Conservation (phyloP, 495 filamentous ascomycete species). For the Aspergillus affinis region DNA sequence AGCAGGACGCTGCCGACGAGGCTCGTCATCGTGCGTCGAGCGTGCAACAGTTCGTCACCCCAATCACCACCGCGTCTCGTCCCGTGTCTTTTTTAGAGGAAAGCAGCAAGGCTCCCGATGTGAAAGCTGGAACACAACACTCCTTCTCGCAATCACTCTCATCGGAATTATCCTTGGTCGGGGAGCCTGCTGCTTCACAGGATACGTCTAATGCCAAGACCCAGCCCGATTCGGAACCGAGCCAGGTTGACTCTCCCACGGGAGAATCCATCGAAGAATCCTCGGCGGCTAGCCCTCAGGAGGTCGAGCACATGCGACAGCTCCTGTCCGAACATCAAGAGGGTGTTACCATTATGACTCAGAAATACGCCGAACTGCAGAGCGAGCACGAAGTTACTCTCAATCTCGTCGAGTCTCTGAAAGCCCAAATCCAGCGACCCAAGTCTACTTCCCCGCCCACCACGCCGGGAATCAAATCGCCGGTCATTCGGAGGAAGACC, state of each 20-base stretch:
- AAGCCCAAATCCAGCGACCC: slow-evolving; percentile 76
- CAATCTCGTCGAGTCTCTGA: slow-evolving; percentile 83
- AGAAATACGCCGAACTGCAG: slow-evolving; percentile 79
- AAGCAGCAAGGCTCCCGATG: slow-evolving; percentile 64
- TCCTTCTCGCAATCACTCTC: slow-evolving; percentile 94
- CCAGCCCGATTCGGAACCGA: slow-evolving; percentile 26
- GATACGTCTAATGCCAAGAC: slow-evolving; percentile 56
- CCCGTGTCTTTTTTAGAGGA: slow-evolving; percentile 94
- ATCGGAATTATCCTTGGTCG: slow-evolving; percentile 92
- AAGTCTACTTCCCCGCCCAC: slow-evolving; percentile 67
- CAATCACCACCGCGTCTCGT: slow-evolving; percentile 58
- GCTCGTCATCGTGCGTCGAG: slow-evolving; percentile 59
- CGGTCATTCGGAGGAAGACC: slow-evolving; percentile 85
- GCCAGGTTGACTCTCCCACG: slow-evolving; percentile 14
- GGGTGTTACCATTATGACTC: slow-evolving; percentile 64
- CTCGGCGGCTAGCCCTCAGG: slow-evolving; percentile 45
- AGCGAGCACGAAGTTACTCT: slow-evolving; percentile 77
- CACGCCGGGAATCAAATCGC: slow-evolving; percentile 48
- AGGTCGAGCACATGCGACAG: slow-evolving; percentile 69
- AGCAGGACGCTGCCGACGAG: slow-evolving; percentile 82
- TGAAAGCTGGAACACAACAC: slow-evolving; percentile 73
- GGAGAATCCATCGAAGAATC: slow-evolving; percentile 17
- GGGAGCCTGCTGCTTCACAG: slow-evolving; percentile 71
- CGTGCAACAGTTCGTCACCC: slow-evolving; percentile 54
- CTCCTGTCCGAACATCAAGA: slow-evolving; percentile 75